Base-by-base conservation (phyloP, 2,329 filamentous ascomycete genomes). In the Alternaria alternata region DNA sequence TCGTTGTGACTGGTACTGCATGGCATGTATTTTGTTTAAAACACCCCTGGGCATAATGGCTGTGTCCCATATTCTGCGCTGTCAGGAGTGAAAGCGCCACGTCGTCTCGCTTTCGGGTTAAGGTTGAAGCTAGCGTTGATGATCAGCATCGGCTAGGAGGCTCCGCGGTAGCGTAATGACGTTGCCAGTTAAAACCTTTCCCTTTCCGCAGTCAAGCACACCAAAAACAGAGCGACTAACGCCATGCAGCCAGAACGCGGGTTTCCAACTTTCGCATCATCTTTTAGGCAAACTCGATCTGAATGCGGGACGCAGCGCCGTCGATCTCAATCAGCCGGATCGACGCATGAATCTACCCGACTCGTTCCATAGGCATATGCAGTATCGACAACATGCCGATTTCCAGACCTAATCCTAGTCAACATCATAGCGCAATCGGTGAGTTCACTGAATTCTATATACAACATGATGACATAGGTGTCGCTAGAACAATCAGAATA, bases 241-340 rank as follows among this genome's bases (percentile, higher is more conserved):
- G 51, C 26, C 51, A 46, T 54, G 28, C 18, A 54, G 41, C 41
- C n/a, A 47, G 43, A 30, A 54, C 18, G 26, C 47, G 30, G 14
- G 20, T 34, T 38, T 34, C 43, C 24, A 26, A 7, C 24, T 26
- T 26, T 26, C 24, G 24, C 24, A 26, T 26, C 24, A 26, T 26
- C 24, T 26, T 26, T 7, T 7, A 26, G 24, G 24, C 24, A 26
- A 26, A 26, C 7, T 26, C 24, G 24, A 26, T 26, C 24, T 26
- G 24, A 26, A 26, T 26, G 24, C 24, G 24, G 24, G 24, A 26
- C 7, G 24, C 24, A 34, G 28, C 30, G 36, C 49, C 24, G 22
- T 36, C 36, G 51, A 46, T 54, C 39, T 34, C 38, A 54, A 44
- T 47, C 43, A 47, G 43, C 43, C 26, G 26, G 26, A 30, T 32